These are phyloP conservation scores for Pyrenula aspistea DNA, from an alignment of 495 filamentous ascomycete genomes.

Conservation along the genomic window DNA sequence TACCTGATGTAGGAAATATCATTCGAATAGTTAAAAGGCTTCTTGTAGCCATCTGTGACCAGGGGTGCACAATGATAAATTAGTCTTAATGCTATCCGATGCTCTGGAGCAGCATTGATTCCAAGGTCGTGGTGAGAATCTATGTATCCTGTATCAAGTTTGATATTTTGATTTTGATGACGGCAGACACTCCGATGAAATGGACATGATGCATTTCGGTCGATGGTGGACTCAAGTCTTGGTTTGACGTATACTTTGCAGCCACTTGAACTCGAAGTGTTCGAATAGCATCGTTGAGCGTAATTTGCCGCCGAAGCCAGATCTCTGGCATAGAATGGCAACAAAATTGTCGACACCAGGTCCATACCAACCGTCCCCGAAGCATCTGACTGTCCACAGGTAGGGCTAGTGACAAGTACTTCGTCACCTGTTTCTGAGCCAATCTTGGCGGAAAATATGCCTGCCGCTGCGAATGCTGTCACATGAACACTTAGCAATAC, in stretches of 20 bases:
- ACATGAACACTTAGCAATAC: background rate
- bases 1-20: background rate
- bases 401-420: background rate
- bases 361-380: background rate
- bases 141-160: background rate
- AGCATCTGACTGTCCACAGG: background rate
- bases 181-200: background rate
- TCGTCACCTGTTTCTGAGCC: background rate
- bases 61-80: background rate
- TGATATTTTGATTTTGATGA: background rate
- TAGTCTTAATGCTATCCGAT: background rate
- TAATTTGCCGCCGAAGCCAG: background rate
- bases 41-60: background rate
- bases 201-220: background rate
- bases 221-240: background rate
- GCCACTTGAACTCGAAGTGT: background rate
- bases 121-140: background rate
- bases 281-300: background rate
- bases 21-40: background rate
- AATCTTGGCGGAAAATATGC: background rate
- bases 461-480: background rate
- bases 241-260: background rate
- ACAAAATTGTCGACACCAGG: background rate
- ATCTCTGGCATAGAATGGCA: background rate
- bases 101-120: background rate